Base-by-base conservation (phyloP, 257 asterid species). In the Ilex asprella region DNA sequence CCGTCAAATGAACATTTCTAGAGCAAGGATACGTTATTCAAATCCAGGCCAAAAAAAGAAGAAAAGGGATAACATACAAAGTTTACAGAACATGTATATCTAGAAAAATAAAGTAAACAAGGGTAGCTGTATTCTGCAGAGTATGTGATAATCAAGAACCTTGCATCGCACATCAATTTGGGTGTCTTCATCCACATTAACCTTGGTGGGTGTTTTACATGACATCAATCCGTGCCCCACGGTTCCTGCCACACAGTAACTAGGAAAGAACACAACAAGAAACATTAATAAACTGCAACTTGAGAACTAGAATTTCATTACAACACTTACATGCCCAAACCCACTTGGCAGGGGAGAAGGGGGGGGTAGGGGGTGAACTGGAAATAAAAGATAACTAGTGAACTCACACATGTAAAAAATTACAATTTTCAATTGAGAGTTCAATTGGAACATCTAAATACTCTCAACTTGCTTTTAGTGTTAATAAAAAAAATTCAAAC, bases 191-290 rank as follows among this genome's bases (percentile, higher is more conserved):
- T 88, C 94, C 21, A 92, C 67, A 67, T 57, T 77, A 57, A 92
- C 73, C 70, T 55, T 80, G 69, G 84, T 70, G 8, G 95, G 95
- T 71, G 66, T 68, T 74, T 84, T 92, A 67, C 84, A 95, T 53
- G 95, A 80, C 88, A 83, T 75, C 82, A 92, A 66, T 70, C 67
- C 80, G 70, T 79, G 85, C 51, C 99, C 99, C 49, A 92, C 60
- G 14, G 97, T 92, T 63, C 95, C 95, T 62, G 93, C 93, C 59
- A 77, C 81, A 79, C 95, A 89, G 63, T 82, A 86, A 73, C 96
- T 88, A 53, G 27, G 81, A 55, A 43, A 53, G 69, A 62, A 59
- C 39, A 72, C 35, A 58, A 58, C 10, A 53, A 57, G 43, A 43
- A 39, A 66, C 58, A 68, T 47, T 41, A 68, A 59, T 61, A 54